These are phyloP conservation scores for Mortierella sp. DNA, from an alignment of 371 early-diverging fungal genomes.

Conservation along the genomic window DNA sequence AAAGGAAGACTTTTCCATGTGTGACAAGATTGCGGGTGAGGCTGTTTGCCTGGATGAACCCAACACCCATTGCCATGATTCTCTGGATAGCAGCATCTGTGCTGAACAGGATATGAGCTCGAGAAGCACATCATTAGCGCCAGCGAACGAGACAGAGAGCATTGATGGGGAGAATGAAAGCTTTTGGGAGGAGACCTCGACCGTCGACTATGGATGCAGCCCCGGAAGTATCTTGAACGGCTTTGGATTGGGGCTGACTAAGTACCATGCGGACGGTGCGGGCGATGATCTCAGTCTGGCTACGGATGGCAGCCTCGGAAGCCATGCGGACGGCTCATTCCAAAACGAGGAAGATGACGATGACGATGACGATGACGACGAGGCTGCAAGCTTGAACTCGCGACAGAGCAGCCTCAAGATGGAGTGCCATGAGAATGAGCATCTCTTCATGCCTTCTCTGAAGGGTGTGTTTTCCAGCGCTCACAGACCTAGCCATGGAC, in stretches of 20 bases:
- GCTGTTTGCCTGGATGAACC: conserved; percentile 13
- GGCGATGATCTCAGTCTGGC: not conserved
- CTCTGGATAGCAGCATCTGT: conserved; percentile 6
- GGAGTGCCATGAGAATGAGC: conserved; percentile 28
- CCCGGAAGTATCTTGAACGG: conserved; percentile 39
- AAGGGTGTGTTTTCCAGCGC: conserved; percentile 38
- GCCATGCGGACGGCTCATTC: not conserved
- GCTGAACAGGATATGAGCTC: not conserved
- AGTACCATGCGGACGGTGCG: conserved; percentile 4
- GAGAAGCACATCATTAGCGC: not conserved
- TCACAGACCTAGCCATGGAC: conserved; percentile 4
- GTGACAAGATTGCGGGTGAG: conserved; percentile 4
- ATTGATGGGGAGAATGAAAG: conserved; percentile 43
- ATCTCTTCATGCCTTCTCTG: conserved; percentile 45
- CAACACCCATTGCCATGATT: conserved; percentile 2
- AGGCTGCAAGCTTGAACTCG: conserved; percentile 35
- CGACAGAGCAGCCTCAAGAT: conserved; percentile 24
- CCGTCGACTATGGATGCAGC: conserved; percentile 42
- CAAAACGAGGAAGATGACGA: conserved; percentile 26
- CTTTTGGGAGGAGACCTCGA: conserved; percentile 51
- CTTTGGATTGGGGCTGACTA: conserved; percentile 23
- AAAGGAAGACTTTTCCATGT: not conserved
- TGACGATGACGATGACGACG: conserved; percentile 45
- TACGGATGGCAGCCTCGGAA: not conserved
- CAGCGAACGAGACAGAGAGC: conserved; percentile 19